phyloP scores from a whole-genome alignment of 305 asterid genomes.

The Rubia tinctorum region DNA sequence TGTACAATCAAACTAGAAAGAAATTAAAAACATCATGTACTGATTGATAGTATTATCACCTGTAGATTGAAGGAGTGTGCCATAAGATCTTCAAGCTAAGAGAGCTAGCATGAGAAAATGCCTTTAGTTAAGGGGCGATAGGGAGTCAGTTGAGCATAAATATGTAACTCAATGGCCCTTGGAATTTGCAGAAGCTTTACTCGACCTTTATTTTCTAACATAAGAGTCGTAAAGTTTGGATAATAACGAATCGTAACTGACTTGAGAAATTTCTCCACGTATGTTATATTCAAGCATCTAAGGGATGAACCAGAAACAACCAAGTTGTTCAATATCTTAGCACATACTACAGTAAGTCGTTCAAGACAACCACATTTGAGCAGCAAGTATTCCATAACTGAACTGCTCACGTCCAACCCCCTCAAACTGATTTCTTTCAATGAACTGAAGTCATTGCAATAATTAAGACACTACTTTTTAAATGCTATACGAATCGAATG shows the following conservation, averaged over 20 bases:
- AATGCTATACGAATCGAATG: background rate
- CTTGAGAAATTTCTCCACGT: background rate
- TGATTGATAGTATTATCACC: background rate
- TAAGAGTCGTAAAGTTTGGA: conserved; percentile 2
- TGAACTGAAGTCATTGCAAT: background rate
- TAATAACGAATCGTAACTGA: background rate
- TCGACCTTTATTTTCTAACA: background rate
- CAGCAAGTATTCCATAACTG: background rate
- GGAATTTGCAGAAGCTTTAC: background rate
- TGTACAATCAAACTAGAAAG: background rate
- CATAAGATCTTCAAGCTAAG: conserved; percentile 4
- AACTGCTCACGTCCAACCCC: background rate
- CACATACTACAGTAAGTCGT: background rate
- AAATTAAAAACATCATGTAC: background rate
- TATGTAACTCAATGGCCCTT: background rate
- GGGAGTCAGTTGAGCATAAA: background rate
- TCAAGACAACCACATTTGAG: conserved; percentile 1
- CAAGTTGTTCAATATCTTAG: background rate
- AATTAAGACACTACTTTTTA: background rate
- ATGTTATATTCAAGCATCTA: conserved; percentile 2
- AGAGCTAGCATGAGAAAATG: background rate
- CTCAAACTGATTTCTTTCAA: background rate
- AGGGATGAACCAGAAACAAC: background rate
- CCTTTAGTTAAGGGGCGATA: background rate
- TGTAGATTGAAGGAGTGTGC: background rate